Evolutionary conservation across 148 eudicot genomes (phyloP).

Genomic region (Heliamphora exappendiculata): DNA sequence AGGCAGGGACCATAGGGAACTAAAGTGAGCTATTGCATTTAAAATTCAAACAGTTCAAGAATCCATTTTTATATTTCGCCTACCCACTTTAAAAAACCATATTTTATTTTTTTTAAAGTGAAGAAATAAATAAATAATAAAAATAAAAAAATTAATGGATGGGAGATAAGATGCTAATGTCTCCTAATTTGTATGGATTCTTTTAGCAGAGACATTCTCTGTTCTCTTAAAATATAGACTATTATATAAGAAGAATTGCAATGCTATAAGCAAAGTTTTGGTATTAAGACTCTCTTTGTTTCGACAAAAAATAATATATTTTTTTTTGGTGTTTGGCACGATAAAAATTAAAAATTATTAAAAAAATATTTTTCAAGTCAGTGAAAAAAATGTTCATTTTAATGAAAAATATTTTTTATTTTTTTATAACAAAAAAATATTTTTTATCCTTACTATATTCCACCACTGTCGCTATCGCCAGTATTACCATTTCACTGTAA

Average conservation of each 20-base stretch:
- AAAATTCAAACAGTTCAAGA: not conserved
- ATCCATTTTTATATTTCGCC: not conserved
- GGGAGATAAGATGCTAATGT: not conserved
- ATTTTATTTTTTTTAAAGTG: not conserved
- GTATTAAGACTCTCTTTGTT: not conserved
- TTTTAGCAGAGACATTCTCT: not conserved
- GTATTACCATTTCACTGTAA: too few species aligned
- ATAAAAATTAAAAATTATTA: not conserved
- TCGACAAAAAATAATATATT: not conserved
- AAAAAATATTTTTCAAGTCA: not conserved
- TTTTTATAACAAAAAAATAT: too few species aligned
- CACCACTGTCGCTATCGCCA: too few species aligned
- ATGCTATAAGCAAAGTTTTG: not conserved
- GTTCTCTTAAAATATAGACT: not conserved
- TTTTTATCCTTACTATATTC: too few species aligned
- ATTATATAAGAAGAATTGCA: not conserved
- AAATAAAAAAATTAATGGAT: not conserved
- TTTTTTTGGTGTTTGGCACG: too few species aligned
- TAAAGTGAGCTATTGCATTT: not conserved
- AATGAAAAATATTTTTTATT: not conserved
- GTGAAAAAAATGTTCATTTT: not conserved
- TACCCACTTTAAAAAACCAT: not conserved
- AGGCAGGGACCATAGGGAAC: not conserved
- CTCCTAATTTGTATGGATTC: not conserved
- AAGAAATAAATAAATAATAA: not conserved